Conservation (phyloP, 441 rosid species). For the Euphorbia schlechtendalii region DNA sequence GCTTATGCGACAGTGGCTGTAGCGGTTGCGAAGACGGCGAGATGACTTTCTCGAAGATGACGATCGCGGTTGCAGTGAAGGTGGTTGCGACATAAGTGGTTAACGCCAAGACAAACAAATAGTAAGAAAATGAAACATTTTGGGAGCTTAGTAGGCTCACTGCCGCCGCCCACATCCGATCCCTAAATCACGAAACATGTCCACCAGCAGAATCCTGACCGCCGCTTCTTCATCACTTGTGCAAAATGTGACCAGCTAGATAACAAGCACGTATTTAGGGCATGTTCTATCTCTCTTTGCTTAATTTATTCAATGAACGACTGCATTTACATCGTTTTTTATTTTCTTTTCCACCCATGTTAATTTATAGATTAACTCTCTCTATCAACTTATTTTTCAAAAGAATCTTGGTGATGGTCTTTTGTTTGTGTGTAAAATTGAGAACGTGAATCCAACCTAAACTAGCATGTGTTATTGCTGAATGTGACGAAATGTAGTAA, state of each 20-base stretch:
- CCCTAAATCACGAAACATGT: too few relatives aligned
- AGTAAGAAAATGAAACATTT: too few relatives aligned
- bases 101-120: too few relatives aligned
- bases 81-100: too few relatives aligned
- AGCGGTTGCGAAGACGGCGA: too few relatives aligned
- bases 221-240: conserved; percentile 87
- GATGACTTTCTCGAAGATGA: too few relatives aligned
- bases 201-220: too few relatives aligned
- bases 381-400: conserved; percentile 25
- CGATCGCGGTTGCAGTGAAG: too few relatives aligned
- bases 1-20: too few relatives aligned
- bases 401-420: conserved; percentile 94
- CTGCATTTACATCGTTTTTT: too few relatives aligned
- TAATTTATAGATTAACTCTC: background rate
- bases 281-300: conserved; percentile 35
- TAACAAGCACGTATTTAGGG: conserved; percentile 95
- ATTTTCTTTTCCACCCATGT: background rate
- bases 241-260: conserved; percentile 99
- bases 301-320: background rate
- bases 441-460: conserved; percentile 88
- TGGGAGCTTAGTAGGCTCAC: too few relatives aligned
- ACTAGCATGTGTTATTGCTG: conserved; percentile 65
- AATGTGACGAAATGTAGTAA: conserved; percentile 90
- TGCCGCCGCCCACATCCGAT: too few relatives aligned
- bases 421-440: conserved; percentile 74